Percentiles rank a stretch among this genome's conserved stretches.
Evolutionary conservation across 441 rosid genomes (phyloP).

Genomic region (Erodium moschatum): DNA sequence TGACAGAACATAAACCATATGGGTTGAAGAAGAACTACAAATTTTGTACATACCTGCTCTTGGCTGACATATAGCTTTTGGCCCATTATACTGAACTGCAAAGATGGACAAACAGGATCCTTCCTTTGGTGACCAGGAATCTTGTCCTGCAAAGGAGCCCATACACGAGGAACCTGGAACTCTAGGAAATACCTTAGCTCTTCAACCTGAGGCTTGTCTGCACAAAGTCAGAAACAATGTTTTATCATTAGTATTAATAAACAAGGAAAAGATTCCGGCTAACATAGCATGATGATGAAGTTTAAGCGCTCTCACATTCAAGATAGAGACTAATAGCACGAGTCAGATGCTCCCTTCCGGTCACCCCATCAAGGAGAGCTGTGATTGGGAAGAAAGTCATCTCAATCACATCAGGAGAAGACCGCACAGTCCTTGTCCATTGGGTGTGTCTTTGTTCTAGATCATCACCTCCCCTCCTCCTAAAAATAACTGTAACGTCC

Average conservation of each 20-base stretch:
- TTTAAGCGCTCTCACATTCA: constrained; percentile 37
- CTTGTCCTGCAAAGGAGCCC: constrained; percentile 73
- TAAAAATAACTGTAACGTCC: constrained; percentile 70
- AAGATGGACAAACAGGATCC: constrained; percentile 60
- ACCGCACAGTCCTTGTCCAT: constrained; percentile 53
- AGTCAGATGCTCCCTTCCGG: constrained; percentile 52
- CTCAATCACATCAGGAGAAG: constrained; percentile 59
- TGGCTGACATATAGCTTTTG: constrained; percentile 67
- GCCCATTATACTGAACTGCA: constrained; percentile 80
- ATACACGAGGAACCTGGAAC: constrained; percentile 57
- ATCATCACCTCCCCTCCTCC: constrained; percentile 82
- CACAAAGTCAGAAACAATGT: constrained; percentile 7
- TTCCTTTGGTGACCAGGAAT: constrained; percentile 40
- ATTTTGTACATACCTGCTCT: constrained; percentile 43
- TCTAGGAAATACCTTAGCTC: constrained; percentile 70
- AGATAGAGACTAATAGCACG: constrained; percentile 63
- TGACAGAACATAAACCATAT: too few species aligned
- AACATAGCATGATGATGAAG: neutral
- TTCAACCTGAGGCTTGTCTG: constrained; percentile 76
- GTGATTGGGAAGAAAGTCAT: constrained; percentile 62
- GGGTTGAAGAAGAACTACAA: too few species aligned
- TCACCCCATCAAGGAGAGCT: constrained; percentile 59
- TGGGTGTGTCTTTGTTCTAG: constrained; percentile 62
- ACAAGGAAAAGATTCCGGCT: neutral
- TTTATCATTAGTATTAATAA: neutral